Evolutionary conservation across 345 rosid species (phyloP).

Genomic region (Eucalyptus decipiens): DNA sequence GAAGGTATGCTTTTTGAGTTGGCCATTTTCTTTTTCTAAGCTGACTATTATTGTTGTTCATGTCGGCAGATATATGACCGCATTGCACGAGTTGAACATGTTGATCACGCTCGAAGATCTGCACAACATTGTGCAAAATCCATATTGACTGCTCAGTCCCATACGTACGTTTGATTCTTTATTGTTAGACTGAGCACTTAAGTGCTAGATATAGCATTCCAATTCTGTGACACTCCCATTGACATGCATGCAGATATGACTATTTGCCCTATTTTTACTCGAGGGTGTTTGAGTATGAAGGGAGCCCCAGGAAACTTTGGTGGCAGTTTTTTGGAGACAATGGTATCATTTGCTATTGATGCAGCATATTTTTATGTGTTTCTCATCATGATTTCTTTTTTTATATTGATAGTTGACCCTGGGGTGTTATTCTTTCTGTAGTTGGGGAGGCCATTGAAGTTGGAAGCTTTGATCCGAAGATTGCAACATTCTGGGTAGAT

Average conservation of each 20-base stretch:
- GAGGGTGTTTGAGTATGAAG: constrained; percentile 87
- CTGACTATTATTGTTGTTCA: neutral
- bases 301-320: constrained; percentile 87
- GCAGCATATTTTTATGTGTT: neutral
- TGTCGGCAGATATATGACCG: constrained; percentile 67
- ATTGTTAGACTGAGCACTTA: neutral
- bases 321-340: constrained; percentile 96
- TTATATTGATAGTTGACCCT: neutral
- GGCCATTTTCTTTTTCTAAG: neutral
- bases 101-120: constrained; percentile 90
- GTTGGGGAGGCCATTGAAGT: constrained; percentile 87
- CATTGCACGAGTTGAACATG: constrained; percentile 82
- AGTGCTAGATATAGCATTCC: neutral
- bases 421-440: constrained; percentile 15
- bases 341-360: constrained; percentile 23
- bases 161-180: constrained; percentile 27
- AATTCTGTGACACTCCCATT: neutral
- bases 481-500: constrained; percentile 92
- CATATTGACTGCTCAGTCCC: constrained; percentile 58
- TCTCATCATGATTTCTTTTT: neutral
- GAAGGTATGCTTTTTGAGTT: constrained; percentile 31
- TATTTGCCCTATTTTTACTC: constrained; percentile 91
- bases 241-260: constrained; percentile 46
- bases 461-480: constrained; percentile 87
- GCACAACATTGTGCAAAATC: constrained; percentile 86